Percentiles rank a stretch among this genome's conserved stretches.
phyloP scores from a whole-genome alignment of 352 stramenopile genomes.

The Lagenidium sp. region DNA sequence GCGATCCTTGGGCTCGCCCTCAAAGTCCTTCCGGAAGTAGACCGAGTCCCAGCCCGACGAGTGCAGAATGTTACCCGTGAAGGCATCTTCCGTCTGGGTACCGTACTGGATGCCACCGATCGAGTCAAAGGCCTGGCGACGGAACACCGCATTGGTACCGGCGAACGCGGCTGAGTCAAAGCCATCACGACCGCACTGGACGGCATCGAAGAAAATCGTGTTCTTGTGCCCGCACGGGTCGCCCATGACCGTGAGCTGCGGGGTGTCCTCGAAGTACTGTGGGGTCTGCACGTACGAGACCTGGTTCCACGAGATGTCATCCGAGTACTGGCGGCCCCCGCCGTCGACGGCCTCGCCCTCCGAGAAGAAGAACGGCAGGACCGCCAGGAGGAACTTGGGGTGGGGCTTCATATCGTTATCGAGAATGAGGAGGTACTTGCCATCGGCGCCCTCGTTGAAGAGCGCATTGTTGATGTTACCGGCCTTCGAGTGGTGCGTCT shows the following conservation, averaged over 20 bases:
- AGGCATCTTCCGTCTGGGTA: slow-evolving; percentile 88
- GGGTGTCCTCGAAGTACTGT: slow-evolving; percentile 86
- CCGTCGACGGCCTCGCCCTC: slow-evolving; percentile 81
- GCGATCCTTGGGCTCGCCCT: slow-evolving; percentile 77
- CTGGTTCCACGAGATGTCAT: slow-evolving; percentile 87
- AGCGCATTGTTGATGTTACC: slow-evolving; percentile 90
- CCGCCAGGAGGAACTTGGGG: slow-evolving; percentile 78
- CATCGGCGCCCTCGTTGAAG: slow-evolving; percentile 85
- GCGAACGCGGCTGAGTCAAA: slow-evolving; percentile 85
- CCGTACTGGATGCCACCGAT: slow-evolving; percentile 87
- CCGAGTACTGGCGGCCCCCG: slow-evolving; percentile 76
- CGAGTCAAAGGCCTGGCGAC: slow-evolving; percentile 83
- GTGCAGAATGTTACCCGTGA: slow-evolving; percentile 79
- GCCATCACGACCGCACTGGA: slow-evolving; percentile 81
- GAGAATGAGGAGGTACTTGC: slow-evolving; percentile 87
- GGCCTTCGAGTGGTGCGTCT: slow-evolving; percentile 86
- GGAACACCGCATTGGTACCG: slow-evolving; percentile 86
- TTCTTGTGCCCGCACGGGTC: slow-evolving; percentile 87
- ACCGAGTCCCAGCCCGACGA: slow-evolving; percentile 79
- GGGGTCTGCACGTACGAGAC: slow-evolving; percentile 86
- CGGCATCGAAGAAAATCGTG: slow-evolving; percentile 87
- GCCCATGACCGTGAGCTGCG: slow-evolving; percentile 79
- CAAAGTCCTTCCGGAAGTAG: slow-evolving; percentile 89
- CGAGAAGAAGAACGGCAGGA: slow-evolving; percentile 87
- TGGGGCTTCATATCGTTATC: slow-evolving; percentile 92